Evolutionary conservation across 1,284 basidiomycete genomes (phyloP).

Genomic region (Boletus sp.): DNA sequence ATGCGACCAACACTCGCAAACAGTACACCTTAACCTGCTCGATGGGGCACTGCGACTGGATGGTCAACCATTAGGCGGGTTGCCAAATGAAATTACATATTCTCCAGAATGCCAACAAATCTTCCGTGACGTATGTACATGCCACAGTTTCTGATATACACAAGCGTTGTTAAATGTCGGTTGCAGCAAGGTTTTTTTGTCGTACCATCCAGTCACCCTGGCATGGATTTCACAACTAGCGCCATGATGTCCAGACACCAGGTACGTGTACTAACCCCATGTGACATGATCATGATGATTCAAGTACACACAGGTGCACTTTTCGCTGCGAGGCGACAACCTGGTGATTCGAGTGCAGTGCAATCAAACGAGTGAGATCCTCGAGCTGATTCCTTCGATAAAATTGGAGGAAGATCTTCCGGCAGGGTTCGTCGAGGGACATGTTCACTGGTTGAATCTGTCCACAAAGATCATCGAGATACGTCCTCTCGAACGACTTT

Average conservation of each 20-base stretch:
- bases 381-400: slow-evolving; percentile 39
- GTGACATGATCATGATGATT: background rate
- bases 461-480: too few relatives aligned
- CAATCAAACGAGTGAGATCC: background rate
- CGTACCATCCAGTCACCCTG: slow-evolving; percentile 33
- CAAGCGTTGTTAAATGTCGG: background rate
- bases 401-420: slow-evolving; percentile 41
- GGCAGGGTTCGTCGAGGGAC: slow-evolving; percentile 27
- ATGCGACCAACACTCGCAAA: background rate
- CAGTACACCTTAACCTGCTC: slow-evolving; percentile 1
- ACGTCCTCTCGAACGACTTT: too few relatives aligned
- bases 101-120: slow-evolving; percentile 15
- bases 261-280: slow-evolving; percentile 1
- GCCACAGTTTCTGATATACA: background rate
- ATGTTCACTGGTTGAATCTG: slow-evolving; percentile 33
- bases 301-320: slow-evolving; percentile 27
- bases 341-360: slow-evolving; percentile 32
- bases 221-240: slow-evolving; percentile 38
- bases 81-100: slow-evolving; percentile 33
- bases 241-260: slow-evolving; percentile 15
- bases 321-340: slow-evolving; percentile 21
- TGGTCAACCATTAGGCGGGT: slow-evolving; percentile 26
- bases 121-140: slow-evolving; percentile 28
- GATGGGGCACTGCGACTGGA: background rate
- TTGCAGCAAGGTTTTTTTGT: slow-evolving; percentile 37